Evolutionary conservation across 2,329 filamentous ascomycete genomes (phyloP), one percentile per base, ranked within the genome.

Genomic region (Pseudopyrenochaeta lycopersici): DNA sequence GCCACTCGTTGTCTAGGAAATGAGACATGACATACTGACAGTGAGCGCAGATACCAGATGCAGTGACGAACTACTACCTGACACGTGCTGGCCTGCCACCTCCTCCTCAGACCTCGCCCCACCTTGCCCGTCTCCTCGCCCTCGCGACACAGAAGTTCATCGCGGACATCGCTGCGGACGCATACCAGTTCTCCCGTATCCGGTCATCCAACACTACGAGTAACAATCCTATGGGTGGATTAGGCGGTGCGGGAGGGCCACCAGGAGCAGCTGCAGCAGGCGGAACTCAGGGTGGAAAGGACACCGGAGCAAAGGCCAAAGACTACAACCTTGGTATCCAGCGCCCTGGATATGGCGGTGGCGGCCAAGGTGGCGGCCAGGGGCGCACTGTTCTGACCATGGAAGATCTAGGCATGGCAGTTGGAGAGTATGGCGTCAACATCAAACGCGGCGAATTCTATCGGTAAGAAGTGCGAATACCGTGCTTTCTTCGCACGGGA

Each of bases 71-170:
- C 76, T 97, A 98, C 83, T 99, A 99, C 80, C 90, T 99, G 80
- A 96, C 94, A 32, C 90, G 96, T 66, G 92, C 94, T 62, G 95
- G 95, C 47, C 90, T 99, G 3, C 93, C 95, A 30, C 94, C 94
- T 1, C 92, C 94, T 35, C 93, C 92, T 0, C 90, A 95, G 67
- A 96, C 92, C 46, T 92, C 97, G 68, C 89, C 89, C 17, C 91
- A 93, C 53, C 90, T 99, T 23, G 92, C 94, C 18, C 92, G 94
- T 42, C 89, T 99, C 2, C 89, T 99, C 38, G 94, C 95, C 2
- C 90, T 99, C 7, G 95, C 95, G n/a, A 97, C 95, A 0, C 95
- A 99, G 74, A 99, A 99, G 75, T 99, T 99, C 82, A 91, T 99
- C 68, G 93, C 95, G 54, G 95, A 99, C 76, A 92, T 99, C 62